phyloP scores from a whole-genome alignment of 208 protist genomes.

The Angomonas deanei region DNA sequence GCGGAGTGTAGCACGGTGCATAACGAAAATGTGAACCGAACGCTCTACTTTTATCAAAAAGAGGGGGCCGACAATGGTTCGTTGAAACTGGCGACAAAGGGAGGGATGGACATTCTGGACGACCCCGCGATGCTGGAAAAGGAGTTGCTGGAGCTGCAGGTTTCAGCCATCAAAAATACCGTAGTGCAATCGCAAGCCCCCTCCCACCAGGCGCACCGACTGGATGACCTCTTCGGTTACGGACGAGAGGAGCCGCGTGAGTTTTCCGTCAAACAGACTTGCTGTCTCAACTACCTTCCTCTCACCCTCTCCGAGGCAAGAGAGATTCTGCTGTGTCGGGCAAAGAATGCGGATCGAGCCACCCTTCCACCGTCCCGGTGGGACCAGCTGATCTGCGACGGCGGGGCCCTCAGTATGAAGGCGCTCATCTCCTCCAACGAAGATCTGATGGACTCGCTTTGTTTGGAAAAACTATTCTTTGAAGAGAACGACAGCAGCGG shows the following conservation, averaged over 20 bases:
- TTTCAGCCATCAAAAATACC: conserved; percentile 7
- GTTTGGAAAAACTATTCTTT: conserved; percentile 10
- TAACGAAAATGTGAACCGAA: conserved; percentile 1
- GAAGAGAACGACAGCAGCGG: background rate
- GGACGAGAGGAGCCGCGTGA: background rate
- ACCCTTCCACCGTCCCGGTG: background rate
- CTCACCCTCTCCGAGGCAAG: background rate
- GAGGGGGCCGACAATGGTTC: background rate
- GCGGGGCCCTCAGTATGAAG: conserved; percentile 12
- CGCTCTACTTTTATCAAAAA: conserved; percentile 3
- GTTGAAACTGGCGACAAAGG: background rate
- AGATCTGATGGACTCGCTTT: conserved; percentile 3
- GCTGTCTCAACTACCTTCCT: background rate
- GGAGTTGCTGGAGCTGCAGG: conserved; percentile 12
- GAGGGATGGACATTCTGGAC: conserved; percentile 19
- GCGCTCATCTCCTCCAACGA: conserved; percentile 7
- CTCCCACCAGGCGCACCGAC: background rate
- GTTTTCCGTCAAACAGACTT: background rate
- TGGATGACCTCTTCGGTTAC: background rate
- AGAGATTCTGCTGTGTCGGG: background rate
- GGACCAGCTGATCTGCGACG: background rate
- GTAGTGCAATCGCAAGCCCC: background rate
- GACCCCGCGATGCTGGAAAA: conserved; percentile 6
- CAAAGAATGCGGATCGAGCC: background rate
- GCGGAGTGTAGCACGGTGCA: conserved; percentile 1